Conservation (phyloP, 1,139 yeast species). For the Diutina scorzettiae region DNA sequence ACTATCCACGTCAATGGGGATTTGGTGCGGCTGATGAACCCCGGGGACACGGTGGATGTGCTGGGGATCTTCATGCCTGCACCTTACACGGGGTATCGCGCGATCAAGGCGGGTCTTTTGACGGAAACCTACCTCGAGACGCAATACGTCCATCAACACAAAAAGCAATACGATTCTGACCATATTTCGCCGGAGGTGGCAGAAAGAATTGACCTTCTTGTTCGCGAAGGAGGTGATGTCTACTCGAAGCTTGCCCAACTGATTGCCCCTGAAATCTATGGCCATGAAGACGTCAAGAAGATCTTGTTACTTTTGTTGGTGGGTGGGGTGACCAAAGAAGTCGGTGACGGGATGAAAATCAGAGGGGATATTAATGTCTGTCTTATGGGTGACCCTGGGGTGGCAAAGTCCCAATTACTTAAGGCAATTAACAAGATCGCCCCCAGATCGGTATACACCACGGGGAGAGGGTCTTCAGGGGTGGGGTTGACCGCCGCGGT, state of each 20-base stretch:
- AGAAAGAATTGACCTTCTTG: constrained; percentile 39
- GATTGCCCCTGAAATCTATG: constrained; percentile 96
- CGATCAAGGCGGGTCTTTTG: constrained; percentile 80
- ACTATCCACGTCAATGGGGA: constrained; percentile 84
- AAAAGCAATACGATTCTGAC: constrained; percentile 68
- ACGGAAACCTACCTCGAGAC: constrained; percentile 93
- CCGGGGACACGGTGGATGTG: constrained; percentile 92
- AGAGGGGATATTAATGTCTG: constrained; percentile 96
- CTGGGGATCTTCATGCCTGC: constrained; percentile 88
- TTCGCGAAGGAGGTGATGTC: constrained; percentile 43
- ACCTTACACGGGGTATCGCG: constrained; percentile 92
- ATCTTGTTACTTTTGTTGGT: constrained; percentile 73
- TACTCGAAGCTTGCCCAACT: constrained; percentile 76
- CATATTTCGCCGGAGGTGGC: constrained; percentile 48
- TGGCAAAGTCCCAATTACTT: constrained; percentile 92
- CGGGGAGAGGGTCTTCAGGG: constrained; percentile 98
- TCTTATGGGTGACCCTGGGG: constrained; percentile 99
- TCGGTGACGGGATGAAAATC: constrained; percentile 93
- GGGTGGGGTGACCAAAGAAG: constrained; percentile 91
- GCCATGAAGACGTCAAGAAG: constrained; percentile 88
- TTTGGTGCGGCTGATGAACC: constrained; percentile 73
- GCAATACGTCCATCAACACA: constrained; percentile 76
- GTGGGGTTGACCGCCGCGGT: constrained; percentile 99
- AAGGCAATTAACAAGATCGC: constrained; percentile 89
- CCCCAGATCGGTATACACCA: constrained; percentile 94